Conservation (phyloP, 768 basidiomycete genomes). For the Collybia nuda region DNA sequence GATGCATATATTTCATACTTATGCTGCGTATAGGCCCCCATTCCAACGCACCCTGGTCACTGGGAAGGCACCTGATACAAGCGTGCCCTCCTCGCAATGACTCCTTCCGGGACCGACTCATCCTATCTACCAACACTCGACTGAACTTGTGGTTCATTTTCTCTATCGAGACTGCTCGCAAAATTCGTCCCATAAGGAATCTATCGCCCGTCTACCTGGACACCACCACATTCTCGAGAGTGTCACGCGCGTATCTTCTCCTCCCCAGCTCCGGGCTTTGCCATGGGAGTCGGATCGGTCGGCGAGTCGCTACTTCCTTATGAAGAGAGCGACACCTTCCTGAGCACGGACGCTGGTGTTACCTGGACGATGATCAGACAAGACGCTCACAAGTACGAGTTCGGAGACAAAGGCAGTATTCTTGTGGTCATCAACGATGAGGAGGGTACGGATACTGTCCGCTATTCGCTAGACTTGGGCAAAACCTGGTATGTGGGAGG, state of each 20-base stretch:
- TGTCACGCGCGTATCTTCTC: too few relatives aligned
- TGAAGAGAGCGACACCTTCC: slow-evolving; percentile 89
- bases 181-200: too few relatives aligned
- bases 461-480: slow-evolving; percentile 84
- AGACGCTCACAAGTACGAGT: slow-evolving; percentile 92
- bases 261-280: slow-evolving; percentile 89
- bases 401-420: slow-evolving; percentile 87
- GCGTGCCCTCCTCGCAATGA: not conserved
- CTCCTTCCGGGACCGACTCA: too few relatives aligned
- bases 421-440: slow-evolving; percentile 86
- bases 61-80: slow-evolving; percentile 27
- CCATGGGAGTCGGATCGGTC: slow-evolving; percentile 95
- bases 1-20: slow-evolving; percentile 85
- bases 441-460: slow-evolving; percentile 61
- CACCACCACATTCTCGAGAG: too few relatives aligned
- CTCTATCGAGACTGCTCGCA: too few relatives aligned
- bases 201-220: too few relatives aligned
- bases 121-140: too few relatives aligned
- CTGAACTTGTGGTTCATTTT: too few relatives aligned
- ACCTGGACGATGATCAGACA: slow-evolving; percentile 77
- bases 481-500: slow-evolving; percentile 67
- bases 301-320: slow-evolving; percentile 70
- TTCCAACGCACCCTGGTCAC: slow-evolving; percentile 55
- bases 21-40: slow-evolving; percentile 76
- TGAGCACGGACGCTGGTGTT: slow-evolving; percentile 87